phyloP scores from a whole-genome alignment of 306 rosid genomes.

The Alnus rubra region DNA sequence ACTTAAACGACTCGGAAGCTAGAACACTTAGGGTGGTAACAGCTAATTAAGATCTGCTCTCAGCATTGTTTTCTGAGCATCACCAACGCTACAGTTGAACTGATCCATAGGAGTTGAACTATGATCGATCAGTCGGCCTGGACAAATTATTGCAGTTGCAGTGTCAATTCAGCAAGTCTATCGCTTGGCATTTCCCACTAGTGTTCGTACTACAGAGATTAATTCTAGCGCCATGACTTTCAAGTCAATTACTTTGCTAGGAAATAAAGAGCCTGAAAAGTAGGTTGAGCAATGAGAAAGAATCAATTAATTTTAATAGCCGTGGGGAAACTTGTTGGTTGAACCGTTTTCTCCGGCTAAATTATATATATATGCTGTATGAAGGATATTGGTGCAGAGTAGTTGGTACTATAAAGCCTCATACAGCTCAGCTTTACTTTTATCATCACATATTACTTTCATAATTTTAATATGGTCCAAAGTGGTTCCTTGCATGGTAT shows the following conservation, averaged over 20 bases:
- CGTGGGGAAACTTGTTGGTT: slow-evolving; percentile 5
- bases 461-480: too few relatives aligned
- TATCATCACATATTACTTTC: not conserved
- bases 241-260: not conserved
- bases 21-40: too few relatives aligned
- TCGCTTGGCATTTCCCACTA: too few relatives aligned
- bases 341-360: slow-evolving; percentile 31
- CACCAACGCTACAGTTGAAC: not conserved
- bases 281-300: slow-evolving; percentile 6
- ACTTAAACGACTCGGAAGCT: too few relatives aligned
- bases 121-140: too few relatives aligned
- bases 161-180: not conserved
- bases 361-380: not conserved
- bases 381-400: slow-evolving; percentile 18
- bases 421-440: not conserved
- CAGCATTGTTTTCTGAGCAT: too few relatives aligned
- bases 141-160: not conserved
- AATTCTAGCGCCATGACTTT: not conserved
- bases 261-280: slow-evolving; percentile 26
- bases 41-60: too few relatives aligned
- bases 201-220: not conserved
- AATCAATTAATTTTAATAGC: slow-evolving; percentile 7
- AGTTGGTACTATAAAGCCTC: slow-evolving; percentile 31
- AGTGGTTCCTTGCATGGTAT: too few relatives aligned
- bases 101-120: not conserved